A percentile compares a stretch with the other conserved stretches of the same genome.
phyloP scores from a whole-genome alignment of 2,329 filamentous ascomycete genomes.

The Scytalidium sp. region DNA sequence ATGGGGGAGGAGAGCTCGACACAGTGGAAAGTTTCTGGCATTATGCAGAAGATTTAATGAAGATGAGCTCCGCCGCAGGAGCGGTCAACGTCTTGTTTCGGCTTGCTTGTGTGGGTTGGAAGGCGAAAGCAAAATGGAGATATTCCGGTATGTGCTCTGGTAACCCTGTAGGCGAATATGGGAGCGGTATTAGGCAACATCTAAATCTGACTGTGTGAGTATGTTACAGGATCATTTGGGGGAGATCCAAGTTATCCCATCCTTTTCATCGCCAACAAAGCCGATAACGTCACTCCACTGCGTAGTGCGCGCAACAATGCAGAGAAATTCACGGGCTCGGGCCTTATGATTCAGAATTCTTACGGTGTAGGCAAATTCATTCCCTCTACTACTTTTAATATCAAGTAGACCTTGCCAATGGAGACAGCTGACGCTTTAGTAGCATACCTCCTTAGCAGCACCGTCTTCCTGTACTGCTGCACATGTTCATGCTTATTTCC shows the following conservation, averaged over 20 bases:
- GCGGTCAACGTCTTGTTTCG: conserved; percentile 38
- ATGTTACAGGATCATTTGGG: conserved; percentile 25
- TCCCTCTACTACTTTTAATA: background rate
- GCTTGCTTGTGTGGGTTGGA: conserved; percentile 31
- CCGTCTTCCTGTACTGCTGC: conserved; percentile 2
- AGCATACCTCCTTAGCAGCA: conserved; percentile 5
- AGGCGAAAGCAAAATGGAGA: conserved; percentile 25
- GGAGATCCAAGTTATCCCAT: conserved; percentile 31
- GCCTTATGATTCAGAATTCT: conserved; percentile 45
- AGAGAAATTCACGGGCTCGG: conserved; percentile 39
- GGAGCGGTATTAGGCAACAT: background rate
- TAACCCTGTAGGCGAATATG: background rate
- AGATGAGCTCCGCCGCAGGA: conserved; percentile 40
- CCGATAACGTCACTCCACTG: conserved; percentile 33
- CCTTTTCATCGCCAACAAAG: conserved; percentile 33
- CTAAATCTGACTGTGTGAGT: background rate
- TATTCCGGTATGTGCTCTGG: conserved; percentile 16
- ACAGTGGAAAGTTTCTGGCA: conserved; percentile 18
- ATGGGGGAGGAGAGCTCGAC: conserved; percentile 17
- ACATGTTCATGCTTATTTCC: conserved; percentile 2
- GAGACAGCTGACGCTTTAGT: background rate
- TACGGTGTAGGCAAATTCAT: conserved; percentile 41
- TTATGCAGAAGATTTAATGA: conserved; percentile 18
- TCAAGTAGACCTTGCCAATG: background rate
- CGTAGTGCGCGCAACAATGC: conserved; percentile 29